phyloP scores from a whole-genome alignment of 306 rosid species.

The Rosa multiflora region DNA sequence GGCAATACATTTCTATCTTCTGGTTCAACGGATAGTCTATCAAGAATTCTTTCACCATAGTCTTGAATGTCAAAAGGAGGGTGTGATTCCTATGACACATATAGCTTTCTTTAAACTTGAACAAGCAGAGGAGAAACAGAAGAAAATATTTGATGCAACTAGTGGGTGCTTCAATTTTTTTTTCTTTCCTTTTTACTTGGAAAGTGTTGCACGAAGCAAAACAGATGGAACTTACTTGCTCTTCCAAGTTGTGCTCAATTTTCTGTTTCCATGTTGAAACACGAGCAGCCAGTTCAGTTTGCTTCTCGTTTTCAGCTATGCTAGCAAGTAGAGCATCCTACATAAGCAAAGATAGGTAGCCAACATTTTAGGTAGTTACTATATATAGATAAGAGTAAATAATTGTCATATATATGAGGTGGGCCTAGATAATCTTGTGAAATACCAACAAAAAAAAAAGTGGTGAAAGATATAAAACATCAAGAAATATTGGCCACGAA shows the following conservation, averaged over 20 bases:
- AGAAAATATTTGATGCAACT: neutral
- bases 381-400: neutral
- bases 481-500: neutral
- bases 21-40: constrained; percentile 58
- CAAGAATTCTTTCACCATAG: constrained; percentile 67
- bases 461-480: neutral
- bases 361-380: constrained; percentile 1
- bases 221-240: constrained; percentile 61
- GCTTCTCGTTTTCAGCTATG: constrained; percentile 87
- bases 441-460: neutral
- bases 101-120: constrained; percentile 27
- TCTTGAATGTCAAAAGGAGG: constrained; percentile 82
- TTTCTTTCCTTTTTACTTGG: neutral
- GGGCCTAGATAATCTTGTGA: neutral
- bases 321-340: constrained; percentile 87
- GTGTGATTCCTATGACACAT: constrained; percentile 58
- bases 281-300: constrained; percentile 79
- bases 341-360: constrained; percentile 18
- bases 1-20: constrained; percentile 39
- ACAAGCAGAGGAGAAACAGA: constrained; percentile 13
- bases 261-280: constrained; percentile 91
- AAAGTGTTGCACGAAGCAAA: neutral
- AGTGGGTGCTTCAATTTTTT: neutral
- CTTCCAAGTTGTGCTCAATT: constrained; percentile 81
- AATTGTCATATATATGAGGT: neutral